Base-by-base conservation (phyloP, 2,329 filamentous ascomycete genomes). In the Cercospora canescens region DNA sequence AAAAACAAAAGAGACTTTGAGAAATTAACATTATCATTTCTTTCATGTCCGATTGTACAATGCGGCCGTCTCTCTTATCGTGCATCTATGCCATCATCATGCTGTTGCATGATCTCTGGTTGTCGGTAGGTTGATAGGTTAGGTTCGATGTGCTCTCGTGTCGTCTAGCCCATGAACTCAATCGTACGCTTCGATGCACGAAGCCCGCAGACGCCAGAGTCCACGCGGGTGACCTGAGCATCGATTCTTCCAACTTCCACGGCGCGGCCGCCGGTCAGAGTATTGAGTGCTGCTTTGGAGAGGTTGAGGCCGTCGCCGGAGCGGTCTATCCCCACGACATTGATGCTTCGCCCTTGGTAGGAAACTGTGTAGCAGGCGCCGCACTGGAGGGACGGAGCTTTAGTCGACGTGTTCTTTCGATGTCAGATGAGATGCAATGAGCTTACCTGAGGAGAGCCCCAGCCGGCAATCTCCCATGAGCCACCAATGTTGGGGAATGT, bases 351-450 rank as follows among this genome's bases (percentile, higher is more conserved):
- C 66, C 78, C 78, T 55, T 81, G 79, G 75, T 82, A 87, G 52
- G 79, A 80, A 62, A 87, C 70, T 60, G 78, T 74, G 74, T 84
- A 86, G 79, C 85, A 87, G 52, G 80, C 82, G 57, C 84, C 84
- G 73, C 85, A 87, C 75, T 83, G 77, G 16, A 74, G 67, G 58
- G 76, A 78, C 73, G 82, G 81, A 9, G 8, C 11, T 12, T 60
- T 12, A 50, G 45, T 26, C 14, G 6, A 6, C 21, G 35, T 16
- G 24, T n/a, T 50, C 21, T 11, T 6, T 41, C 12, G 39, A 37
- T 35, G 16, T 32, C 30, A 21, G 26, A 18, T 58, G 26, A 39
- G n/a, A 6, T 32, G 21, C 32, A 28, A 3, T 34, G 6, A 4
- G 28, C 60, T 26, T 41, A 62, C 60, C 48, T 62, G 60, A 9